Conservation (phyloP, 805 yeast species). For the Naumovozyma baii region DNA sequence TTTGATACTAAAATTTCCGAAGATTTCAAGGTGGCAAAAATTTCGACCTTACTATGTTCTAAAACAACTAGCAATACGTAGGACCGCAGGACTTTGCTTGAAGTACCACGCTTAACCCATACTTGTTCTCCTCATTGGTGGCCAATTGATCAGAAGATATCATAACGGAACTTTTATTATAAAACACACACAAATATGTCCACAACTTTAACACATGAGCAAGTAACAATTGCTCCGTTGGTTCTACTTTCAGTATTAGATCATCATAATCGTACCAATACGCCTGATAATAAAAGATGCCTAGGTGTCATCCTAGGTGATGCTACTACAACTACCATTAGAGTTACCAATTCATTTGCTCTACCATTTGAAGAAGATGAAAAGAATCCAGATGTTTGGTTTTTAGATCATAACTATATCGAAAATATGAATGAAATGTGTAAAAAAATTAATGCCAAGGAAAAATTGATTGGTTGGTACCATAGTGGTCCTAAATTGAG, state of each 20-base stretch:
- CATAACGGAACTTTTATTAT: neutral
- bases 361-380: constrained; percentile 98
- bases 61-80: neutral
- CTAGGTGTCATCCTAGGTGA: constrained; percentile 94
- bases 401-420: constrained; percentile 89
- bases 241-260: constrained; percentile 91
- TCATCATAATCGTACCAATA: constrained; percentile 83
- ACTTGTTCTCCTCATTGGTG: too few relatives aligned
- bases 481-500: constrained; percentile 93
- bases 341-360: constrained; percentile 88
- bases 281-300: constrained; percentile 67
- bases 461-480: constrained; percentile 96
- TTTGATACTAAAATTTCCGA: too few relatives aligned
- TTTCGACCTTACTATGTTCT: neutral
- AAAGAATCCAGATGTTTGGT: constrained; percentile 87
- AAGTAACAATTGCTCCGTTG: constrained; percentile 89
- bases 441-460: constrained; percentile 94
- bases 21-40: neutral
- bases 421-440: constrained; percentile 97
- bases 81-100: neutral
- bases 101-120: neutral
- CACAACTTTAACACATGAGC: constrained; percentile 29
- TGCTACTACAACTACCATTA: constrained; percentile 41
- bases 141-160: neutral
- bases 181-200: constrained; percentile 2